Evolutionary conservation across 306 rosid species (phyloP).

Genomic region (Cajanus cajan): DNA sequence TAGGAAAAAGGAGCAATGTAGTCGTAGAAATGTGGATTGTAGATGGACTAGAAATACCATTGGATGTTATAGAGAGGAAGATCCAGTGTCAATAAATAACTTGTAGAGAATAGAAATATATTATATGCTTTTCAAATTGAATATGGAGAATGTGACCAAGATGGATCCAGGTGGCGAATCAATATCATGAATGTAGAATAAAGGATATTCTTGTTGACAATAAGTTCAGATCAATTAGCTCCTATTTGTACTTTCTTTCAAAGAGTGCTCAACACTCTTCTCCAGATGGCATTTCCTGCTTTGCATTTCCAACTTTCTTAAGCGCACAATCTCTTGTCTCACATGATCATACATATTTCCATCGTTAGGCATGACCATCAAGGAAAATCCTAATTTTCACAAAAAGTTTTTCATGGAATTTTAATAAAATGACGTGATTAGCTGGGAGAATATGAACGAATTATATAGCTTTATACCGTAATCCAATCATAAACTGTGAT

Average conservation of each 20-base stretch:
- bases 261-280: neutral
- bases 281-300: neutral
- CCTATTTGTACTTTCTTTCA: neutral
- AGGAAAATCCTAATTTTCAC: neutral
- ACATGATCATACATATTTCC: conserved; percentile 6
- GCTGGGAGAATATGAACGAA: neutral
- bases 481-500: too few species aligned
- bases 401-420: neutral
- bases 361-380: neutral
- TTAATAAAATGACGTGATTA: neutral
- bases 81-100: neutral
- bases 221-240: neutral
- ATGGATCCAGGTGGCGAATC: neutral
- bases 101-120: neutral
- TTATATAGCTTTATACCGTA: too few species aligned
- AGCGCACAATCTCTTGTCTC: neutral
- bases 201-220: conserved; percentile 1
- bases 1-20: neutral
- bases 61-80: neutral
- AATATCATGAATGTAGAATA: neutral
- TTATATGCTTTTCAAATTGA: neutral
- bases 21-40: neutral
- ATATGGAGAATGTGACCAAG: neutral
- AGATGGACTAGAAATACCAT: neutral
- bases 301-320: neutral